These are phyloP conservation scores for Pleurotus platypus DNA, from an alignment of 768 basidiomycete genomes.

Conservation along the genomic window DNA sequence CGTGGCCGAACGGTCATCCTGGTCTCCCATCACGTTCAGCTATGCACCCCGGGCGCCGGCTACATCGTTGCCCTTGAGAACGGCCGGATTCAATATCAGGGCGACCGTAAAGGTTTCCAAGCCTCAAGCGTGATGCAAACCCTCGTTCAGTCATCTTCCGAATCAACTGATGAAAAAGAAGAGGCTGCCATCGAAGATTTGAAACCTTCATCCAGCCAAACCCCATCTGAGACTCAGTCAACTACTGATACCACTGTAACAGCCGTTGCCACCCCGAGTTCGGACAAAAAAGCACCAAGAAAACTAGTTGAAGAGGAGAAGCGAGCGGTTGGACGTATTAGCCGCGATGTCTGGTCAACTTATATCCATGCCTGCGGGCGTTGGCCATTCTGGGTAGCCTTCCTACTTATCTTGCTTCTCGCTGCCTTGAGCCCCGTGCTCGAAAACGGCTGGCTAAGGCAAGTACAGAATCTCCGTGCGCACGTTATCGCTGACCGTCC, in stretches of 20 bases:
- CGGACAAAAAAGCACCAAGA: conserved; percentile 57
- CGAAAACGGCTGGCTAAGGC: conserved; percentile 73
- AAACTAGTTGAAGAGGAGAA: conserved; percentile 86
- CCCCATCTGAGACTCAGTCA: conserved; percentile 27
- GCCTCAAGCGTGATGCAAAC: conserved; percentile 62
- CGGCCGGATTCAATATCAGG: conserved; percentile 75
- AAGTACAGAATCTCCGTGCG: conserved; percentile 2
- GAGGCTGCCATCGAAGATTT: conserved; percentile 34
- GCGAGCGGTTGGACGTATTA: conserved; percentile 71
- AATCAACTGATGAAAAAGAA: conserved; percentile 34
- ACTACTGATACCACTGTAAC: conserved; percentile 17
- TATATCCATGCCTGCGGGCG: conserved; percentile 52
- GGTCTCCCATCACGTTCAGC: conserved; percentile 92
- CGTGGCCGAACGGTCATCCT: conserved; percentile 80
- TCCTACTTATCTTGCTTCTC: conserved; percentile 46
- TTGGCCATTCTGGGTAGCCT: conserved; percentile 53
- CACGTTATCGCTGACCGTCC: not conserved
- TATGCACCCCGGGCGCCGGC: conserved; percentile 74
- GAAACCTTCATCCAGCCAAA: conserved; percentile 10
- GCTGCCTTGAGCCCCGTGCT: conserved; percentile 63
- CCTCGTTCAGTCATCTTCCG: conserved; percentile 55
- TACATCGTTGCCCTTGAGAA: conserved; percentile 85
- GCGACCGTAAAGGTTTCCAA: conserved; percentile 60
- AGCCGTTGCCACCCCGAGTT: conserved; percentile 22
- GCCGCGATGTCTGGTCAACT: conserved; percentile 59